Conservation (phyloP, 1,284 basidiomycete species). For the Moniliophthora roreri region DNA sequence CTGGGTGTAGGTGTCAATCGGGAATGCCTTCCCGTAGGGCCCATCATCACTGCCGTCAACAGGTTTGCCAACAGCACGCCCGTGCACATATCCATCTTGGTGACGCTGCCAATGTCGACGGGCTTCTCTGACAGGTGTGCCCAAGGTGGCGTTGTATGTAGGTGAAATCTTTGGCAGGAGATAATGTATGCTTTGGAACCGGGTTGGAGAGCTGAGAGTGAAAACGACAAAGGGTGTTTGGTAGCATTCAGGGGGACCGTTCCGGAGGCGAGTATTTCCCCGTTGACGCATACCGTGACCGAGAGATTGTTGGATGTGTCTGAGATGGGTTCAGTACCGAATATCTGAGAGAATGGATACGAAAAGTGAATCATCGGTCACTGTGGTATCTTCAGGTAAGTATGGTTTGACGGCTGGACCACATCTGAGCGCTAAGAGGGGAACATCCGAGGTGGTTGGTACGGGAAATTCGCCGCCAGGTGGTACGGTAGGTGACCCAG, state of each 20-base stretch:
- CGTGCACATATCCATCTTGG: slow-evolving; percentile 71
- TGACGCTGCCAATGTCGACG: slow-evolving; percentile 43
- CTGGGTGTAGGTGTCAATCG: slow-evolving; percentile 73
- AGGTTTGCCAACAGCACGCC: slow-evolving; percentile 64
- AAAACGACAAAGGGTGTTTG: slow-evolving; percentile 50
- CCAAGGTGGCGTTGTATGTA: slow-evolving; percentile 46
- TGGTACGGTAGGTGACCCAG: slow-evolving; percentile 45
- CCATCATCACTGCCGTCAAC: slow-evolving; percentile 47
- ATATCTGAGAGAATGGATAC: slow-evolving; percentile 45
- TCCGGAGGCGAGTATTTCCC: slow-evolving; percentile 37
- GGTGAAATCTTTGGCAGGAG: slow-evolving; percentile 50
- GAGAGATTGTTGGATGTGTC: slow-evolving; percentile 25
- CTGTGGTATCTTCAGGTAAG: slow-evolving; percentile 48
- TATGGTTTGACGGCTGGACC: slow-evolving; percentile 68
- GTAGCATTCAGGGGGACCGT: slow-evolving; percentile 53
- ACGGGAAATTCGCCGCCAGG: slow-evolving; percentile 62
- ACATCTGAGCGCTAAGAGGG: slow-evolving; percentile 69
- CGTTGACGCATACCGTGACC: slow-evolving; percentile 44
- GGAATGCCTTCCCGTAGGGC: slow-evolving; percentile 59
- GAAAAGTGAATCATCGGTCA: slow-evolving; percentile 30
- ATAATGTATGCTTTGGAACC: slow-evolving; percentile 47
- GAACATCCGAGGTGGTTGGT: slow-evolving; percentile 42
- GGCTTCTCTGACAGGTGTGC: slow-evolving; percentile 60
- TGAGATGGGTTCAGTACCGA: slow-evolving; percentile 45
- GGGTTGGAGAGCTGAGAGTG: slow-evolving; percentile 43